These are phyloP conservation scores for Boletus sensibilis DNA, from an alignment of 768 basidiomycete species.

Conservation along the genomic window DNA sequence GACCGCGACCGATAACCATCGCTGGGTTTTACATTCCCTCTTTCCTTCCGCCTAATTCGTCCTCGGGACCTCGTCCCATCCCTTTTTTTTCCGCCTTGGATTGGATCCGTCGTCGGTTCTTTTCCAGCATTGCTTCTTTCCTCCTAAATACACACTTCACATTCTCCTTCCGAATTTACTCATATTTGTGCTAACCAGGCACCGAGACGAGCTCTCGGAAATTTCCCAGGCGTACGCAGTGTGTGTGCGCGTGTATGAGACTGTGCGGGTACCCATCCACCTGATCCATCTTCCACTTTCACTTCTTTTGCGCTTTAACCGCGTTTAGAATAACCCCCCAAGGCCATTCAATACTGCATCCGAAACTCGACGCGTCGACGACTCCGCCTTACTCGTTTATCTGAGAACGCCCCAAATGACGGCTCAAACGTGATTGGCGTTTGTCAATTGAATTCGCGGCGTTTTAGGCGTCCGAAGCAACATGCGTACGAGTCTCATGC, in stretches of 20 bases:
- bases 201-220: constrained; percentile 8
- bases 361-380: not conserved
- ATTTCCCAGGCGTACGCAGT: constrained; percentile 3
- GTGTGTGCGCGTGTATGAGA: not conserved
- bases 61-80: not conserved
- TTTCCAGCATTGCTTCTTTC: not conserved
- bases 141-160: not conserved
- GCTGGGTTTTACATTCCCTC: not conserved
- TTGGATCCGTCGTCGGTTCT: constrained; percentile 1
- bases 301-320: not conserved
- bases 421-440: constrained; percentile 1
- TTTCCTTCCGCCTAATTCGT: not conserved
- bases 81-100: not conserved
- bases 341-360: not conserved
- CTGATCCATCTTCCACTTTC: not conserved
- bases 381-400: not conserved
- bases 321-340: not conserved
- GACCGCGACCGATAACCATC: not conserved
- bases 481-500: not conserved
- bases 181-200: constrained; percentile 14
- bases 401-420: not conserved
- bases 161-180: constrained; percentile 7
- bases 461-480: not conserved
- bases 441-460: not conserved
- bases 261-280: not conserved